These are phyloP conservation scores for Fusarium tuaranense DNA, from an alignment of 2,329 filamentous ascomycete genomes.

Conservation along the genomic window DNA sequence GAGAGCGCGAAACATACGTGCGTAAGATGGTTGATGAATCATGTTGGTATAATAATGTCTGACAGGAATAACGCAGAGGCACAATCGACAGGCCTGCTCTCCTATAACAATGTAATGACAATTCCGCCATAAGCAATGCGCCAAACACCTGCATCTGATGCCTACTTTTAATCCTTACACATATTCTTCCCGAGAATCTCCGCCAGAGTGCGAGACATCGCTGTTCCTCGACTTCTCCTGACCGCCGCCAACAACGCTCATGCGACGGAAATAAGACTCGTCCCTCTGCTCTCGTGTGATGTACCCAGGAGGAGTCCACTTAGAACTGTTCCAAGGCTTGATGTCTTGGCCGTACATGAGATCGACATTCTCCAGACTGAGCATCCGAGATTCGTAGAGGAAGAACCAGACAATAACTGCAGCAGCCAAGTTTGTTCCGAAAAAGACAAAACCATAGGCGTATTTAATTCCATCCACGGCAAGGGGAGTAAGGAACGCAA, in stretches of 20 bases:
- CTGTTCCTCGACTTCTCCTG: slow-evolving; percentile 38
- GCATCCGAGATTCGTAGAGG: slow-evolving; percentile 72
- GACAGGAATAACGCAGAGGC: not conserved
- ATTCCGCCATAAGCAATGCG: slow-evolving; percentile 21
- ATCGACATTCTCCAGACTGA: slow-evolving; percentile 79
- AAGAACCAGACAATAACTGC: slow-evolving; percentile 75
- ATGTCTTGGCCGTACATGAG: slow-evolving; percentile 74
- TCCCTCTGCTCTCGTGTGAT: slow-evolving; percentile 54
- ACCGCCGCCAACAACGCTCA: slow-evolving; percentile 11
- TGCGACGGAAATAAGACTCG: slow-evolving; percentile 41
- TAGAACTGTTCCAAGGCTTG: slow-evolving; percentile 70
- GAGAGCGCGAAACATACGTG: not conserved
- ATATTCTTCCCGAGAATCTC: slow-evolving; percentile 32
- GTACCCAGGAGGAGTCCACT: slow-evolving; percentile 64
- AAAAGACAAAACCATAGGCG: slow-evolving; percentile 74
- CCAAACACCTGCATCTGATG: slow-evolving; percentile 22
- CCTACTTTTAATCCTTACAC: slow-evolving; percentile 23
- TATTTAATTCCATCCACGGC: slow-evolving; percentile 72
- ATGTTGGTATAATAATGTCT: not conserved
- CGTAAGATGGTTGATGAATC: not conserved
- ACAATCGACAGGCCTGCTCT: not conserved
- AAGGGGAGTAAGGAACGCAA: slow-evolving; percentile 76
- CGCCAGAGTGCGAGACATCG: slow-evolving; percentile 34
- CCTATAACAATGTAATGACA: slow-evolving; percentile 22
- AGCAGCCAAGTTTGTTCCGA: slow-evolving; percentile 69